These are phyloP conservation scores for Xylariaceae sp. DNA, from an alignment of 2,329 filamentous ascomycete species.

Conservation along the genomic window DNA sequence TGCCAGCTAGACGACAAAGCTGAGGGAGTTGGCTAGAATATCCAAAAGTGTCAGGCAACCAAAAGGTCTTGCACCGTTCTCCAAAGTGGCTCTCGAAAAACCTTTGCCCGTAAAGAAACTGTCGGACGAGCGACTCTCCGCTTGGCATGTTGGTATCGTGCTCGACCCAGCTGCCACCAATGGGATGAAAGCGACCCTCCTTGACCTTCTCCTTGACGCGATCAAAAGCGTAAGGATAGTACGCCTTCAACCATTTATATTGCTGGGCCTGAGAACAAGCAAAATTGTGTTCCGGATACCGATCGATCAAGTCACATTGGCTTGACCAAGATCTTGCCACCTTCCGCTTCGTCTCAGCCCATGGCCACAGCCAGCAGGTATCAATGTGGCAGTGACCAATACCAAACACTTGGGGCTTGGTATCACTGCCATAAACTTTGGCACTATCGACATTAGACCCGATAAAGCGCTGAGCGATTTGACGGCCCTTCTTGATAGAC, in stretches of 20 bases:
- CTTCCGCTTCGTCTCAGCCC: slow-evolving; percentile 96
- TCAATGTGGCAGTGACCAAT: slow-evolving; percentile 99
- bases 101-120: slow-evolving; percentile 94
- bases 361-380: slow-evolving; percentile 98
- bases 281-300: slow-evolving; percentile 93
- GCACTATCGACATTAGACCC: slow-evolving; percentile 82
- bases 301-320: slow-evolving; percentile 93
- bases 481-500: slow-evolving; percentile 78
- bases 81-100: slow-evolving; percentile 96
- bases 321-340: slow-evolving; percentile 95
- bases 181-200: slow-evolving; percentile 89
- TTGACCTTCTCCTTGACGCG: slow-evolving; percentile 91
- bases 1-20: slow-evolving; percentile 89
- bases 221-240: slow-evolving; percentile 88
- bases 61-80: slow-evolving; percentile 87
- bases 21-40: slow-evolving; percentile 96
- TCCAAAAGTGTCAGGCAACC: slow-evolving; percentile 97
- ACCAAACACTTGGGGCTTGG: slow-evolving; percentile 79
- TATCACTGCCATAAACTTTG: slow-evolving; percentile 80
- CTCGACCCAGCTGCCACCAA: slow-evolving; percentile 98
- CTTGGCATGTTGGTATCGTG: slow-evolving; percentile 98
- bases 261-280: slow-evolving; percentile 94
- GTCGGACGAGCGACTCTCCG: slow-evolving; percentile 90
- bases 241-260: slow-evolving; percentile 93
- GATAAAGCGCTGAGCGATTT: slow-evolving; percentile 83